These are phyloP conservation scores for Carex arenaria DNA, from an alignment of 202 grass and related monocot species.

Conservation along the genomic window DNA sequence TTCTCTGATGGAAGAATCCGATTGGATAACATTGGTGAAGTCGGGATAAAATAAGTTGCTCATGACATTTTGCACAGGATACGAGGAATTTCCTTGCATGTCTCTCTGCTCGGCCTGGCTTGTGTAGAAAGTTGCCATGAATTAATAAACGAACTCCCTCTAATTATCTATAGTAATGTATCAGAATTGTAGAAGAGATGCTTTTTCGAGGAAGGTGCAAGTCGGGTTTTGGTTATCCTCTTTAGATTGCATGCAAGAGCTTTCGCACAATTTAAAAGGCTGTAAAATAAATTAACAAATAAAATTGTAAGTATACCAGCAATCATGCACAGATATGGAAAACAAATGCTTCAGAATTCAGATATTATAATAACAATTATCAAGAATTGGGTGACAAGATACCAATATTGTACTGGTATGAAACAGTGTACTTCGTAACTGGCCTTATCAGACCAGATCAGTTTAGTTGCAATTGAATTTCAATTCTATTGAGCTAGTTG, in stretches of 20 bases:
- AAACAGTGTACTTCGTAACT: neutral
- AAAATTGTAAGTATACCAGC: constrained; percentile 1
- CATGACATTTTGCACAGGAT: constrained; percentile 48
- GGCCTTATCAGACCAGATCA: neutral
- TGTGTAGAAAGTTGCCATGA: constrained; percentile 75
- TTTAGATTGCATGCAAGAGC: constrained; percentile 3
- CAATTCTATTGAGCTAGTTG: neutral
- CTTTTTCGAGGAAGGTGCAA: neutral
- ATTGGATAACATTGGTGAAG: constrained; percentile 51
- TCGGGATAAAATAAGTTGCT: constrained; percentile 62
- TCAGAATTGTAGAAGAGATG: neutral
- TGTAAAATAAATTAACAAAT: neutral
- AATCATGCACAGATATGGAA: neutral
- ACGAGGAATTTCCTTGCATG: constrained; percentile 44
- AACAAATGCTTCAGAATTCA: neutral
- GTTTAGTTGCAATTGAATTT: neutral
- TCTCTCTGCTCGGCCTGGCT: constrained; percentile 69
- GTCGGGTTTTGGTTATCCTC: neutral
- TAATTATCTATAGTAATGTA: neutral
- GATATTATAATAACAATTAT: neutral
- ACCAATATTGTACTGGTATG: neutral
- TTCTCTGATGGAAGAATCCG: constrained; percentile 48
- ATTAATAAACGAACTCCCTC: constrained; percentile 2
- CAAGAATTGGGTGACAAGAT: neutral
- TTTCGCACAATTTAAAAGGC: neutral